Evolutionary conservation across 306 rosid species (phyloP), one percentile per base, ranked within the genome.

Genomic region (Cicer cuneatum): DNA sequence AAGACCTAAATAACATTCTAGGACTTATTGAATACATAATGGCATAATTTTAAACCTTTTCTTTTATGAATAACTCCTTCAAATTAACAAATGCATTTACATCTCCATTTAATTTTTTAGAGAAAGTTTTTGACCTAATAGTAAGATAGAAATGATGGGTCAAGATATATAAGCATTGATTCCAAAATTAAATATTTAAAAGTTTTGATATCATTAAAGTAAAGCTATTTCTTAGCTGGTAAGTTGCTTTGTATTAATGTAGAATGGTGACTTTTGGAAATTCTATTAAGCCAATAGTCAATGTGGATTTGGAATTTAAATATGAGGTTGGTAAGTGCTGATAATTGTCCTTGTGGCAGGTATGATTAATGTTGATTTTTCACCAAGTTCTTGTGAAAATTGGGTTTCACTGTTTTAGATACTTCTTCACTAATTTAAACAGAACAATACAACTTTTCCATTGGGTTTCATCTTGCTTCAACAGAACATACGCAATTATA

Each of bases 341-440:
- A 49, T 53, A 21, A 1, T 15, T 62, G 37, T 62, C 39, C 65
- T 51, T 29, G 72, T 35, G 65, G 59, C 18, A 71, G 73, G 69
- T 52, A 79, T 35, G 9, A 71, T n/a, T 24, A n/a, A 35, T 64
- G 59, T 40, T 70, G 65, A 61, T 70, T 78, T 78, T 24, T 24
- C 53, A 45, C 69, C 33, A 56, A 14, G 41, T 33, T 45, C 51
- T 66, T 16, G 29, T 21, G 8, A 58, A 69, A 59, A 13, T 38
- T 19, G 7, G 64, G 21, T 58, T 56, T 11, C 39, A 58, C 18
- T 29, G 35, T 29, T 29, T 29, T 29, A 29, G 35, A 12, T 58
- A 58, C 14, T 49, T 49, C 42, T 58, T 29, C 42, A 29, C 9
- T 5, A 48, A n/a, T n/a, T 3, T 6, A n/a, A 48, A 48, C 45